A percentile compares a stretch with the other conserved stretches of the same genome.
Evolutionary conservation across 2,329 filamentous ascomycete genomes (phyloP).

Genomic region (Endothia cerciana): DNA sequence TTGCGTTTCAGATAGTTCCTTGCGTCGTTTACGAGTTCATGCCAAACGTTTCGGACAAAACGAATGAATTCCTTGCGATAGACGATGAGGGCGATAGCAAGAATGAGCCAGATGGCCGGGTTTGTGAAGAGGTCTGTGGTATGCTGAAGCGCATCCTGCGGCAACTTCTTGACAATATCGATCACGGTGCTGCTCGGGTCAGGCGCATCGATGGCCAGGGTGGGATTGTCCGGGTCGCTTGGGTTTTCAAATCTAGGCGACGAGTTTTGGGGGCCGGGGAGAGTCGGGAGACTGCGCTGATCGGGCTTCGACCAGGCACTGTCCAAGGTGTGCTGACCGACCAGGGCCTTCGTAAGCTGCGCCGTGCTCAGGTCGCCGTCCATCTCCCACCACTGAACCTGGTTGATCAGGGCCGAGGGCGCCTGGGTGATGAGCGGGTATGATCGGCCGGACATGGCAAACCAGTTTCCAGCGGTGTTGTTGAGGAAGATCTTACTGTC

Average conservation of each 20-base stretch:
- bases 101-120: slow-evolving; percentile 53
- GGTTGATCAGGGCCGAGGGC: slow-evolving; percentile 50
- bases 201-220: slow-evolving; percentile 29
- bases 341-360: slow-evolving; percentile 63
- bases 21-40: slow-evolving; percentile 33
- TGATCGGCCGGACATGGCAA: slow-evolving; percentile 82
- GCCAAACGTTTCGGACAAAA: slow-evolving; percentile 42
- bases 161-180: slow-evolving; percentile 54
- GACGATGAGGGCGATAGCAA: slow-evolving; percentile 47
- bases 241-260: slow-evolving; percentile 30
- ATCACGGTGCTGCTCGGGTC: slow-evolving; percentile 44
- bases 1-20: slow-evolving; percentile 22
- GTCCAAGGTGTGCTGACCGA: slow-evolving; percentile 73
- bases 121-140: slow-evolving; percentile 61
- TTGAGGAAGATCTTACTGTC: slow-evolving; percentile 80
- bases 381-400: slow-evolving; percentile 48
- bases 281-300: slow-evolving; percentile 21
- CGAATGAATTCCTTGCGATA: slow-evolving; percentile 51
- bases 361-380: slow-evolving; percentile 44
- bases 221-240: slow-evolving; percentile 40
- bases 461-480: slow-evolving; percentile 89
- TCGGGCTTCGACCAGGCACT: slow-evolving; percentile 38
- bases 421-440: slow-evolving; percentile 85
- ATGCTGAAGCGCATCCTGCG: slow-evolving; percentile 53
- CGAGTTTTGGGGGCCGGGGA: slow-evolving; percentile 28